These are phyloP conservation scores for Acer negundo DNA, from an alignment of 345 rosid genomes.

Conservation along the genomic window DNA sequence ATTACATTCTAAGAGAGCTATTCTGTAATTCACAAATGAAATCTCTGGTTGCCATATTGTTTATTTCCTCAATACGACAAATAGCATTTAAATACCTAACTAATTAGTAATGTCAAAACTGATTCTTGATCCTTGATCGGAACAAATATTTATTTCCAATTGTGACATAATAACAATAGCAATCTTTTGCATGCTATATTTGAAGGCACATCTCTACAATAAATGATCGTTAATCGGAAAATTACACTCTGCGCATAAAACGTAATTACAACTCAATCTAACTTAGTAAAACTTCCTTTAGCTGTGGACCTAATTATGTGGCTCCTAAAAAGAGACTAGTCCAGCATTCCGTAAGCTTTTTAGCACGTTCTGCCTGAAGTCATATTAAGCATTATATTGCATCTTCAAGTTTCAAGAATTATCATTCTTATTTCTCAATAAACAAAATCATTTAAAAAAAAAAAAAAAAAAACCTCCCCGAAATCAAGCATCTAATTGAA, in stretches of 20 bases:
- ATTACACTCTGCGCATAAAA: background rate
- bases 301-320: background rate
- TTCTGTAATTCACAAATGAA: background rate
- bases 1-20: background rate
- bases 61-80: background rate
- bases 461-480: background rate
- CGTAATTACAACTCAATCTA: background rate
- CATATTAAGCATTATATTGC: background rate
- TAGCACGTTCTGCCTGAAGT: background rate
- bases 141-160: background rate
- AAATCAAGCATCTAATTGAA: background rate
- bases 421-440: background rate
- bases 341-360: background rate
- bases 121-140: background rate
- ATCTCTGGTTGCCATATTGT: background rate
- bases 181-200: background rate
- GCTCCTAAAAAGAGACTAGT: background rate
- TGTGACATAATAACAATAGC: background rate
- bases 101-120: background rate
- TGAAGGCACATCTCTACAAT: background rate
- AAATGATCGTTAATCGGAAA: background rate
- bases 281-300: background rate
- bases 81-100: background rate
- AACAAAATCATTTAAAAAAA: background rate
- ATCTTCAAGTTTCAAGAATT: background rate